phyloP scores from a whole-genome alignment of 345 rosid genomes.

The Moringa oleifera region DNA sequence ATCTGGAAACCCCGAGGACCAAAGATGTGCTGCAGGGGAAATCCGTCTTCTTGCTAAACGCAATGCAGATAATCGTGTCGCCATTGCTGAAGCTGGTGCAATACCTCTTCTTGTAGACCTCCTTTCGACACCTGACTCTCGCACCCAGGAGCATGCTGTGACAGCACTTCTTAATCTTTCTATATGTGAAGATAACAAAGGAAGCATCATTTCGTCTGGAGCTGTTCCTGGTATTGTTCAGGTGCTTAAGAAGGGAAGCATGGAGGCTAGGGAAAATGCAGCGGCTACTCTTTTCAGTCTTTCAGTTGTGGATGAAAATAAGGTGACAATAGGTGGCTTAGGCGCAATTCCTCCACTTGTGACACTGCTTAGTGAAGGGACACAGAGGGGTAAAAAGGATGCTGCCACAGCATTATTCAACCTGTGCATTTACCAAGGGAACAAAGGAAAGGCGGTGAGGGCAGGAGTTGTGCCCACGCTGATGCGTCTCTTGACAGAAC shows the following conservation, averaged over 20 bases:
- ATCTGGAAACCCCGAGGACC: conserved; percentile 71
- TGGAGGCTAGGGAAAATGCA: conserved; percentile 98
- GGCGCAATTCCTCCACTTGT: conserved; percentile 95
- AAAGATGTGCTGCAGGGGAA: conserved; percentile 81
- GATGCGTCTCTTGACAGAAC: conserved; percentile 60
- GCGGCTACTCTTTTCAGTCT: conserved; percentile 98
- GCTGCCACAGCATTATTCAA: conserved; percentile 98
- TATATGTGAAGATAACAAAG: conserved; percentile 94
- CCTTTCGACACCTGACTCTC: conserved; percentile 77
- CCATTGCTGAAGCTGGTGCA: conserved; percentile 99
- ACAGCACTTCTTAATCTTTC: conserved; percentile 96
- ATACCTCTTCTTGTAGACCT: conserved; percentile 84
- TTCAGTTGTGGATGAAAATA: conserved; percentile 88
- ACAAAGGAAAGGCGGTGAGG: conserved; percentile 93
- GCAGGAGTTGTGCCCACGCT: conserved; percentile 77
- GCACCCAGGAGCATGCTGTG: conserved; percentile 92
- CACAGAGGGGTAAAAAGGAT: conserved; percentile 95
- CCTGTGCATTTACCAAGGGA: conserved; percentile 94
- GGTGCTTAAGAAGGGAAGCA: conserved; percentile 94
- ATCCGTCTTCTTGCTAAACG: conserved; percentile 97
- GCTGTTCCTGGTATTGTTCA: conserved; percentile 94
- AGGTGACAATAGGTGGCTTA: conserved; percentile 75
- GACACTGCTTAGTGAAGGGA: conserved; percentile 74
- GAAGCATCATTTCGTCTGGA: conserved; percentile 73
- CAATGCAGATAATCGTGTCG: conserved; percentile 92